Percentiles rank a stretch among this genome's conserved stretches.
These are phyloP conservation scores for Pueraria montana DNA, from an alignment of 306 rosid species.

Conservation along the genomic window DNA sequence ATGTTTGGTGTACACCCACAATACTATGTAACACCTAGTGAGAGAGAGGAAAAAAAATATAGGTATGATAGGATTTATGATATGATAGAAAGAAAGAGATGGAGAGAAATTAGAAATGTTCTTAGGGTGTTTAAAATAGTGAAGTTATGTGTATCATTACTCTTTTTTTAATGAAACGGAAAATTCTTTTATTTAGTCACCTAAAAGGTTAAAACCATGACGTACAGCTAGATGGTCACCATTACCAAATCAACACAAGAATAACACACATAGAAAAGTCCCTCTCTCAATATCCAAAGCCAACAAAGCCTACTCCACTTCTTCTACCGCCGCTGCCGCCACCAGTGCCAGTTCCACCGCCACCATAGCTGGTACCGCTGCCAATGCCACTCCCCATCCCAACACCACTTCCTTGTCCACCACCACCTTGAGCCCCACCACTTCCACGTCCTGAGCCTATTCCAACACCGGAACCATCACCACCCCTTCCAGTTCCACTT, in stretches of 20 bases:
- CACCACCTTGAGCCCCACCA: constrained; percentile 17
- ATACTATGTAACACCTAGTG: no score
- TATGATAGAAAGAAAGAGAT: no score
- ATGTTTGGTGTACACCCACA: no score
- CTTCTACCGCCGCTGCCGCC: background rate
- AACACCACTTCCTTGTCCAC: constrained; percentile 22
- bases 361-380: background rate
- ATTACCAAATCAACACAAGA: background rate
- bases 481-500: background rate
- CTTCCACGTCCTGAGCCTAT: constrained; percentile 9
- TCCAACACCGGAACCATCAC: constrained; percentile 6
- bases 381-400: constrained; percentile 16
- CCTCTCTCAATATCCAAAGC: background rate
- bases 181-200: background rate
- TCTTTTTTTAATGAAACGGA: no score
- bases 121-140: no score
- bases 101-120: no score
- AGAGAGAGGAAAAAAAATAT: no score
- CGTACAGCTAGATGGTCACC: background rate
- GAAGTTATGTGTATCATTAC: no score
- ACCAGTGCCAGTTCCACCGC: background rate
- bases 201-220: background rate
- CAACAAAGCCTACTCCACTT: background rate
- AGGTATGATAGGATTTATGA: no score
- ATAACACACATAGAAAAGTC: background rate